phyloP scores from a whole-genome alignment of 2,329 filamentous ascomycete genomes.

The Pochonia chlamydosporia region DNA sequence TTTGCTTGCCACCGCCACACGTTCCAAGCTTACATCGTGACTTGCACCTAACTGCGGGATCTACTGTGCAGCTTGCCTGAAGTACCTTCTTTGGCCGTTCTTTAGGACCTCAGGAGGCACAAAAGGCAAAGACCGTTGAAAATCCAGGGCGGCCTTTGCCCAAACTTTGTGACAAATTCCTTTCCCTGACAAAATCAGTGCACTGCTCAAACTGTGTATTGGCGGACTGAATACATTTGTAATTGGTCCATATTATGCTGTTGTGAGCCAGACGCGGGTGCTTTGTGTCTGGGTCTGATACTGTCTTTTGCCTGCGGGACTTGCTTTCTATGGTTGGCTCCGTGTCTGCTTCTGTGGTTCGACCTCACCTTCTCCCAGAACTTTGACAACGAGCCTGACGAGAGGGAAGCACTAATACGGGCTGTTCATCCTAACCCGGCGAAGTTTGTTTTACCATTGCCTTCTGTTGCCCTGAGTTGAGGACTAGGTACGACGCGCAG shows the following conservation, averaged over 20 bases:
- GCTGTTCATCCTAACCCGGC: not conserved
- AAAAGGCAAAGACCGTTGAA: not conserved
- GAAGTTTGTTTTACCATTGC: not conserved
- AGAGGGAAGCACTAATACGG: not conserved
- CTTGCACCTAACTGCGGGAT: not conserved
- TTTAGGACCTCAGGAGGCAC: not conserved
- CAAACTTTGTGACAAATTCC: not conserved
- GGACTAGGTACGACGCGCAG: not conserved
- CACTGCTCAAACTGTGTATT: not conserved
- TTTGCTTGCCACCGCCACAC: conserved; percentile 9
- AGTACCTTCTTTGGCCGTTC: not conserved
- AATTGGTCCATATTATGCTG: not conserved
- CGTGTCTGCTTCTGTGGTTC: not conserved
- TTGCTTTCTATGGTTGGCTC: not conserved
- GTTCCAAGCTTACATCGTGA: not conserved
- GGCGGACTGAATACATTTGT: not conserved
- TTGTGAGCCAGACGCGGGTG: not conserved
- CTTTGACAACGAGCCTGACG: not conserved
- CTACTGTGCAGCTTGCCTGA: conserved; percentile 1
- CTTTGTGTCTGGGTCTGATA: not conserved
- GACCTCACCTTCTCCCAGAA: not conserved
- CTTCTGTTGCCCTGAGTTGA: not conserved
- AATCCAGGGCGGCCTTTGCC: not conserved
- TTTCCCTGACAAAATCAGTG: not conserved
- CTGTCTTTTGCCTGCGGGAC: not conserved